These are phyloP conservation scores for Escallonia herrerae DNA, from an alignment of 129 eudicot species.

Conservation along the genomic window DNA sequence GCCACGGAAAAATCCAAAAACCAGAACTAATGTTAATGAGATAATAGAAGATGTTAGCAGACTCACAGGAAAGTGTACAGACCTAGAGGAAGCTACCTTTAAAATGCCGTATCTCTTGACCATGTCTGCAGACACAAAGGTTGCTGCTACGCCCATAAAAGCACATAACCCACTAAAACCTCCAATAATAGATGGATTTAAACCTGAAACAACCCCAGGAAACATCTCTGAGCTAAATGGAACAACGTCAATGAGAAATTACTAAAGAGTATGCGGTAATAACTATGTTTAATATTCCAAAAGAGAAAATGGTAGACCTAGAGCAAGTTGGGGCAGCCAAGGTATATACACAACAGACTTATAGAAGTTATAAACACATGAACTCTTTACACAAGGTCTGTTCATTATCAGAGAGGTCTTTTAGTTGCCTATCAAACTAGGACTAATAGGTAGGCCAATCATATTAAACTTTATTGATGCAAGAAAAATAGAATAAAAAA, in stretches of 20 bases:
- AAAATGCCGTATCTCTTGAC: conserved; percentile 72
- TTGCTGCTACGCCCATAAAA: conserved; percentile 97
- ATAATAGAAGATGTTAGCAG: not conserved
- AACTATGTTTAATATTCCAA: not conserved
- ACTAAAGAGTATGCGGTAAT: not conserved
- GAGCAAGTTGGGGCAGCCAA: not conserved
- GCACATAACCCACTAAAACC: conserved; percentile 97
- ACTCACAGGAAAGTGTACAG: not conserved
- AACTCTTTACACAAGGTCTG: too few relatives aligned
- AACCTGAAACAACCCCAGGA: conserved; percentile 43
- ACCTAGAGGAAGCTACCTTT: conserved; percentile 45
- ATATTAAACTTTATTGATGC: too few relatives aligned
- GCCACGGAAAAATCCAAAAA: conserved; percentile 18
- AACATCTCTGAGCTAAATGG: conserved; percentile 5
- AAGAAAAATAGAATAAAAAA: too few relatives aligned
- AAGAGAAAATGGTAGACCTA: not conserved
- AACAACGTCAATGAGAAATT: not conserved
- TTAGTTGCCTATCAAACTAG: too few relatives aligned
- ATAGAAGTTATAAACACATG: too few relatives aligned
- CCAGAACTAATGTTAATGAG: not conserved
- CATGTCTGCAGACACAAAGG: conserved; percentile 80
- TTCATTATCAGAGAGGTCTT: too few relatives aligned
- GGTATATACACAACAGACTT: not conserved
- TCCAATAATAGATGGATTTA: conserved; percentile 87
- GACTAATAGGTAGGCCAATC: too few relatives aligned